Percentiles rank a stretch among this genome's conserved stretches.
Conservation (phyloP, 441 rosid genomes). For the Corymbia calophylla region DNA sequence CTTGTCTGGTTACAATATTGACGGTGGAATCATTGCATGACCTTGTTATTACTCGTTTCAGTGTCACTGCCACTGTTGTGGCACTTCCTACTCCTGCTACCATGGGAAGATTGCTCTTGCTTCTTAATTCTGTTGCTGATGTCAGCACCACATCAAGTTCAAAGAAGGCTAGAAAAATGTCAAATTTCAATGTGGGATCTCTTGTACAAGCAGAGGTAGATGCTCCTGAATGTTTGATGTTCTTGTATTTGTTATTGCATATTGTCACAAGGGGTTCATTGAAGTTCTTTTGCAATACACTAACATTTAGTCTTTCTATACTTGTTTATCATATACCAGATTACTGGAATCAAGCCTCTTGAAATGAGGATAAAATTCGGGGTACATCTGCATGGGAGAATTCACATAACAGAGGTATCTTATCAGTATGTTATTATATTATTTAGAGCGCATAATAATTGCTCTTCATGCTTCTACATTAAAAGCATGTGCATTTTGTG, state of each 20-base stretch:
- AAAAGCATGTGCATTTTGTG: background rate
- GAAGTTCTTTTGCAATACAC: background rate
- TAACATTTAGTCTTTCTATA: background rate
- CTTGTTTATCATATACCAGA: conserved; percentile 30
- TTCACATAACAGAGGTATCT: conserved; percentile 89
- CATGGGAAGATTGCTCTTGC: conserved; percentile 82
- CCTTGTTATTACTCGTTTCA: conserved; percentile 20
- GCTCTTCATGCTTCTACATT: background rate
- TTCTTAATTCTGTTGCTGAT: conserved; percentile 61
- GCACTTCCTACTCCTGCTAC: conserved; percentile 59
- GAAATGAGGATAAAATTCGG: conserved; percentile 89
- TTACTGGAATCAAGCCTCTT: conserved; percentile 82
- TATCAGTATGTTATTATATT: background rate
- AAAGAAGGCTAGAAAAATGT: conserved; percentile 79
- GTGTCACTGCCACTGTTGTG: conserved; percentile 71
- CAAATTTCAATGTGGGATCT: conserved; percentile 68
- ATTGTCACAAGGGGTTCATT: background rate
- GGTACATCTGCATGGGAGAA: conserved; percentile 68
- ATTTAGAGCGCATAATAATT: background rate
- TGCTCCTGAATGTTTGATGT: background rate
- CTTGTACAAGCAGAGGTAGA: conserved; percentile 86
- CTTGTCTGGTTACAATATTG: background rate
- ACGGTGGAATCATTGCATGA: background rate
- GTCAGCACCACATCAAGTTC: conserved; percentile 59
- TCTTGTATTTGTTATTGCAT: background rate